Percentiles rank a stretch among this genome's conserved stretches.
Evolutionary conservation across 2,329 filamentous ascomycete genomes (phyloP).

Genomic region (Aaosphaeria arxii): DNA sequence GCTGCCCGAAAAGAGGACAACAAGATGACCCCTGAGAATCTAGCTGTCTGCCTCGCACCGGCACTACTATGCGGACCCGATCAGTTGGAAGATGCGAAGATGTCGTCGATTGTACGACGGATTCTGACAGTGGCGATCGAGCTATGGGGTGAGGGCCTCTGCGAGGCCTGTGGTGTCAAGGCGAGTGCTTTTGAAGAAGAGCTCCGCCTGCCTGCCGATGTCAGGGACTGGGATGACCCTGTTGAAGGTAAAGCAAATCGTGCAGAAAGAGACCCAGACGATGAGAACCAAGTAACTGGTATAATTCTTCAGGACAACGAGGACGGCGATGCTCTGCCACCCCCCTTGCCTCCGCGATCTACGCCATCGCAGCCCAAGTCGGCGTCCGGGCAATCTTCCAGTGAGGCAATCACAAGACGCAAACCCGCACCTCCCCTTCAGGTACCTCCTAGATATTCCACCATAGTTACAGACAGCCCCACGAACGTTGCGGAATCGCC

Average conservation of each 20-base stretch:
- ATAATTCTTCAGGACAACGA: conserved; percentile 46
- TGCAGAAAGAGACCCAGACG: conserved; percentile 16
- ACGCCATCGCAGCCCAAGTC: conserved; percentile 4
- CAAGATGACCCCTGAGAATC: conserved; percentile 54
- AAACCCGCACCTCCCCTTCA: conserved; percentile 43
- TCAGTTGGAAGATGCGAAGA: conserved; percentile 54
- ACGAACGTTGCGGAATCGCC: conserved; percentile 38
- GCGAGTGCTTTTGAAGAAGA: conserved; percentile 37
- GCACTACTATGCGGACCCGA: conserved; percentile 52
- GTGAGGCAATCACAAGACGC: conserved; percentile 29
- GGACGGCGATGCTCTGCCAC: conserved; percentile 17
- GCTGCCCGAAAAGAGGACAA: conserved; percentile 47
- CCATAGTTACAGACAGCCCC: conserved; percentile 38
- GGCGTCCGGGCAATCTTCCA: conserved; percentile 22
- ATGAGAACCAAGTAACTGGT: conserved; percentile 38
- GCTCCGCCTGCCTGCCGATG: conserved; percentile 38
- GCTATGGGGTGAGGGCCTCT: conserved; percentile 43
- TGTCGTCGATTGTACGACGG: conserved; percentile 50
- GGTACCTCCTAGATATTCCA: conserved; percentile 45
- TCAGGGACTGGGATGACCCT: conserved; percentile 49
- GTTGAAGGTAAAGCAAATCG: conserved; percentile 29
- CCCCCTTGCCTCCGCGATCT: conserved; percentile 39
- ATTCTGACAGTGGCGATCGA: conserved; percentile 49
- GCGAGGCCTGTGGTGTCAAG: conserved; percentile 41
- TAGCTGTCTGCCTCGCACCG: conserved; percentile 55